These are phyloP conservation scores for Triadica sebifera DNA, from an alignment of 345 rosid genomes.

Conservation along the genomic window DNA sequence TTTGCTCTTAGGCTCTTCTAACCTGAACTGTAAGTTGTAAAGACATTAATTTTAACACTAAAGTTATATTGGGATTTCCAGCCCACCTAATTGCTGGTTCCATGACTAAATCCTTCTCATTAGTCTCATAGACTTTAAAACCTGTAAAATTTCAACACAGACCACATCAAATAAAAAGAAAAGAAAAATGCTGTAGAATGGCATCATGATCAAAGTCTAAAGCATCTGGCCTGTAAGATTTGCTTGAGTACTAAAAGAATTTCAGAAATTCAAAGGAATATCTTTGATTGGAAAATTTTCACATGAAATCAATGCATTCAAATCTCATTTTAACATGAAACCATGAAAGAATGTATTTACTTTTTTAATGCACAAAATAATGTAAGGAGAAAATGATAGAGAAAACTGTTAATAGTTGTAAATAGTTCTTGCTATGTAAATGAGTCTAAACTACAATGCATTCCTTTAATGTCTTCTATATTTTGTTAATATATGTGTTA, in stretches of 20 bases:
- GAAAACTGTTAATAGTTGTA: background rate
- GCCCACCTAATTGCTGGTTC: constrained; percentile 80
- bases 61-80: constrained; percentile 67
- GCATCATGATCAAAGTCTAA: background rate
- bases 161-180: background rate
- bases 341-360: background rate
- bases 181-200: background rate
- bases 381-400: background rate
- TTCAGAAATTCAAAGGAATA: background rate
- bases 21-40: constrained; percentile 59
- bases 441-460: background rate
- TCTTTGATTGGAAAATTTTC: background rate
- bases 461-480: background rate
- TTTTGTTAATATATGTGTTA: background rate
- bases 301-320: background rate
- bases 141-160: constrained; percentile 38
- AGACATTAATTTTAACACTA: constrained; percentile 55
- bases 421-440: background rate
- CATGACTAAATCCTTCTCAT: constrained; percentile 62
- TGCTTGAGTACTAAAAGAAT: background rate
- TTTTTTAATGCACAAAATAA: background rate
- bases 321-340: background rate
- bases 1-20: constrained; percentile 21
- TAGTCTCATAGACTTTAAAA: constrained; percentile 59
- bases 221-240: background rate